A percentile compares a stretch with the other conserved stretches of the same genome.
These are phyloP conservation scores for Penicillium sp. DNA, from an alignment of 2,329 filamentous ascomycete genomes.

Conservation along the genomic window DNA sequence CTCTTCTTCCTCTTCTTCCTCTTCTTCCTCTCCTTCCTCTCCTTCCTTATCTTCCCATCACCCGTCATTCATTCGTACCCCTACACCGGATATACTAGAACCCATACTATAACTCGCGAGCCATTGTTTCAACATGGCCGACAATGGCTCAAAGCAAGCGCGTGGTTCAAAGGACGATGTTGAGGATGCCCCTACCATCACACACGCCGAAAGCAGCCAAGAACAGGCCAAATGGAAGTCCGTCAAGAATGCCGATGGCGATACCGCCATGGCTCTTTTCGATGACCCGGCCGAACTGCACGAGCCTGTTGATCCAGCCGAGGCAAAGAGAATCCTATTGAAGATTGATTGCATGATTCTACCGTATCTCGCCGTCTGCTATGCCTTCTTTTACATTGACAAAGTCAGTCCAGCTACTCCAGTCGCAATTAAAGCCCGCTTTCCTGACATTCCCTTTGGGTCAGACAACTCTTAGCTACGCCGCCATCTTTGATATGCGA, in stretches of 20 bases:
- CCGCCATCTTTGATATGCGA: conserved; percentile 63
- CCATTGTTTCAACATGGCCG: conserved; percentile 12
- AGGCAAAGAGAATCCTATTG: conserved; percentile 49
- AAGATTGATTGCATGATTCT: conserved; percentile 61
- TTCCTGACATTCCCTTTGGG: not conserved
- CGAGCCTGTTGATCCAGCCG: conserved; percentile 46
- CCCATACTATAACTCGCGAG: not conserved
- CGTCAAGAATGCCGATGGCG: conserved; percentile 40
- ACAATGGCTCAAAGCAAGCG: conserved; percentile 5
- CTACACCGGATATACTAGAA: not conserved
- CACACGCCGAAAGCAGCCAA: conserved; percentile 30
- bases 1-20: too few species aligned
- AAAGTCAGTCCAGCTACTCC: conserved; percentile 27
- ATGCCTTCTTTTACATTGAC: conserved; percentile 54
- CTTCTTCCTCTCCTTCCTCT: too few species aligned
- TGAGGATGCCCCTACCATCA: conserved; percentile 23
- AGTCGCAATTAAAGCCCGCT: not conserved
- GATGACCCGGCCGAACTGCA: conserved; percentile 48
- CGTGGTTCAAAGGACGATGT: conserved; percentile 23
- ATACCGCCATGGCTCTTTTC: conserved; percentile 54
- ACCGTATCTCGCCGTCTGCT: conserved; percentile 56
- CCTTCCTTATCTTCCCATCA: not conserved
- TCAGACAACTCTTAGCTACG: conserved; percentile 60
- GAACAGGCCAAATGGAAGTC: conserved; percentile 28
- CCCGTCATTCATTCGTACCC: not conserved